A percentile compares a stretch with the other conserved stretches of the same genome.
These are phyloP conservation scores for Globisporangium nagaii DNA, from an alignment of 352 stramenopile species.

Conservation along the genomic window DNA sequence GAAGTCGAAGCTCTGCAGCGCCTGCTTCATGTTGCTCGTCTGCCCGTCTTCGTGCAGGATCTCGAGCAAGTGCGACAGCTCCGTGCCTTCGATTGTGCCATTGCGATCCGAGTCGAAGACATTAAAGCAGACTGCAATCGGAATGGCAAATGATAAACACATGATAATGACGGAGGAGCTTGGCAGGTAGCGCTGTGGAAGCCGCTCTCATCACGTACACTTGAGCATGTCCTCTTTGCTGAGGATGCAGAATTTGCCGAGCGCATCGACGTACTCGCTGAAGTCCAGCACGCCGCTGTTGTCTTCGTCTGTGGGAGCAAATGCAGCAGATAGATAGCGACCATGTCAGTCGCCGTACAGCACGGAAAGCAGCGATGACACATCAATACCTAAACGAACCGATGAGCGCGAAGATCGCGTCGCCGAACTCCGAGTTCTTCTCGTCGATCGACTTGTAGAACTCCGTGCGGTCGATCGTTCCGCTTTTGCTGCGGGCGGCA, in stretches of 20 bases:
- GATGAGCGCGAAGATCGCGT: constrained; percentile 71
- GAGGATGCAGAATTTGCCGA: constrained; percentile 72
- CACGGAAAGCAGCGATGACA: too few relatives aligned
- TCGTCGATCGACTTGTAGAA: constrained; percentile 70
- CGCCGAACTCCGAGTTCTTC: constrained; percentile 62
- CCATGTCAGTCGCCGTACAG: too few relatives aligned
- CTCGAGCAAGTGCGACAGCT: constrained; percentile 57
- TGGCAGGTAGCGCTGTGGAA: not conserved
- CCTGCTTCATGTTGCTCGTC: constrained; percentile 67
- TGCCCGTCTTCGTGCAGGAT: constrained; percentile 59
- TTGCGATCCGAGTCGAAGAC: constrained; percentile 71
- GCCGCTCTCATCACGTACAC: too few relatives aligned
- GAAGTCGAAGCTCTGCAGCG: constrained; percentile 59
- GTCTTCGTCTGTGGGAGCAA: constrained; percentile 36
- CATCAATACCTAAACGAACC: constrained; percentile 14
- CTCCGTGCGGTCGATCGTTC: constrained; percentile 59
- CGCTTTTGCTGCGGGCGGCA: constrained; percentile 36
- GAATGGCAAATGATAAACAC: not conserved
- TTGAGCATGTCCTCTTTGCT: constrained; percentile 74
- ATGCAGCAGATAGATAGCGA: too few relatives aligned
- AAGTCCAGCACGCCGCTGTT: constrained; percentile 69
- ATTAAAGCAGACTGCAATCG: constrained; percentile 60
- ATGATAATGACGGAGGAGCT: not conserved
- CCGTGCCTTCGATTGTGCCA: constrained; percentile 62
- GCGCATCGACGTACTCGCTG: constrained; percentile 68